These are phyloP conservation scores for Euphorbia pulcherrima DNA, from an alignment of 345 rosid species.

Conservation along the genomic window DNA sequence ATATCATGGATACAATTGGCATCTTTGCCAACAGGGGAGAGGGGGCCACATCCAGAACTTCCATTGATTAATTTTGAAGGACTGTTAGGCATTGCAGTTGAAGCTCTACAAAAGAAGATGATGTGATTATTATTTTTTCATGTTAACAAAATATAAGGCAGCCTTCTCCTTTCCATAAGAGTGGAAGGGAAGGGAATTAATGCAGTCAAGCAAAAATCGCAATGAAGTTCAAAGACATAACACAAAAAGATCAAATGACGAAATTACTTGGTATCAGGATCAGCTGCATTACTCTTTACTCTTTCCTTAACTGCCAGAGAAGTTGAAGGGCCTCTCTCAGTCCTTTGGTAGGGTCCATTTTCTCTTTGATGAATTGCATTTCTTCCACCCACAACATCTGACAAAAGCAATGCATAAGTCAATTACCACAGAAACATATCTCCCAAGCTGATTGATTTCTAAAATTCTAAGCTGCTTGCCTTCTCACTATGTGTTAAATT, in stretches of 20 bases:
- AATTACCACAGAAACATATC: not conserved
- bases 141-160: not conserved
- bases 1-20: slow-evolving; percentile 22
- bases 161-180: not conserved
- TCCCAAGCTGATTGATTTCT: not conserved
- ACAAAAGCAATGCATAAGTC: slow-evolving; percentile 7
- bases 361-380: slow-evolving; percentile 48
- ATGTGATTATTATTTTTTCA: not conserved
- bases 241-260: slow-evolving; percentile 9
- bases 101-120: slow-evolving; percentile 32
- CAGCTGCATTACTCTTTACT: slow-evolving; percentile 32
- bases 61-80: slow-evolving; percentile 39
- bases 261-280: slow-evolving; percentile 46
- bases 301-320: slow-evolving; percentile 30
- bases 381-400: slow-evolving; percentile 51
- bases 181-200: not conserved
- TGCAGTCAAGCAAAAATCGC: not conserved
- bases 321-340: slow-evolving; percentile 36
- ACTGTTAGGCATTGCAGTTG: slow-evolving; percentile 30
- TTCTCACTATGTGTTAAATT: not conserved
- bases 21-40: slow-evolving; percentile 17
- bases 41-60: slow-evolving; percentile 26
- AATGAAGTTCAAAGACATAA: not conserved
- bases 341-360: slow-evolving; percentile 40
- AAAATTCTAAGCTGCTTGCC: not conserved